Evolutionary conservation across 106 monocot genomes (phyloP), one percentile per base, ranked within the genome.

Genomic region (Phalaenopsis equestris): DNA sequence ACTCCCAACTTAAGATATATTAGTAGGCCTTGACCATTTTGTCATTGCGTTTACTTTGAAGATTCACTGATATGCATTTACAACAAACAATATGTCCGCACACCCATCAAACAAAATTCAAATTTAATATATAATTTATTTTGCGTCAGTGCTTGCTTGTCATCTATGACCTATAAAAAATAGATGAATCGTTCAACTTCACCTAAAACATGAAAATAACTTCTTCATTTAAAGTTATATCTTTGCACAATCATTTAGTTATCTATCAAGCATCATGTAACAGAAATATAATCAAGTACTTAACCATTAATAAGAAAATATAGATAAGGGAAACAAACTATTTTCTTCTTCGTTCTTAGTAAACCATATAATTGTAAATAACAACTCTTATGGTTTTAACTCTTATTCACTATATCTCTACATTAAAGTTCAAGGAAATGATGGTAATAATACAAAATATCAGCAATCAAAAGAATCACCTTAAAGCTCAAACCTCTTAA

Each of bases 401-500:
- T 74, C 7, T 1, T 74, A 19, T 45, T 74, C 17, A 43, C 42
- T n/a, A 12, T 74, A 74, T 43, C 45, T 74, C 74, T 21, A 45
- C 45, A 74, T 43, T 74, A 19, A 42, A 74, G 43, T 11, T 74
- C 6, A 74, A 49, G 24, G 74, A 76, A 76, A 47, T 4, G 3
- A 76, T 49, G 8, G 23, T 30, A 4, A 74, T 14, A 49, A 47
- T 76, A 76, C 18, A 70, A 49, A 9, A 76, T 5, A 48, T 76
- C 17, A 49, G 21, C 17, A 76, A 52, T 76, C 21, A 76, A 81
- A 76, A 67, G 37, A 38, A 38, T 79, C 61, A 96, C 98, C 98
- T 98, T 94, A 83, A 98, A 94, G 83, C 84, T 98, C 73, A 98
- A 85, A 57, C 98, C 98, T 83, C 56, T 80, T 78, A 98, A 84